Conservation (phyloP, 2,329 filamentous ascomycete species). For the Monosporascus sp. region DNA sequence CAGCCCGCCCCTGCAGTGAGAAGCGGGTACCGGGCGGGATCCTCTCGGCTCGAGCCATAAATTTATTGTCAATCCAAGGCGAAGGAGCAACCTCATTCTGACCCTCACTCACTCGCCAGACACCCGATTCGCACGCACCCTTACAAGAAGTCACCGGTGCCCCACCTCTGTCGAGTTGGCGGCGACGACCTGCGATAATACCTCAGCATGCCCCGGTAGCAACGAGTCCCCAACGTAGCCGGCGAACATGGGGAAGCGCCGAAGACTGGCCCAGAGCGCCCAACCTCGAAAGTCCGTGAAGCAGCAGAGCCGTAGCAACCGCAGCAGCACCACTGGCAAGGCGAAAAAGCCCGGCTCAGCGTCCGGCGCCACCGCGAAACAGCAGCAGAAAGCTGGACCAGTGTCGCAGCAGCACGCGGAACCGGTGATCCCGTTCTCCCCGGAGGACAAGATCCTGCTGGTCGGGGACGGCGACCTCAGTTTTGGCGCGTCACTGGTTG, state of each 20-base stretch:
- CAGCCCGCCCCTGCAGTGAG: background rate
- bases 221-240: constrained; percentile 10
- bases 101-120: no score
- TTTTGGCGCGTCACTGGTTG: constrained; percentile 63
- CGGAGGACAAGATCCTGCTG: constrained; percentile 64
- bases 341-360: background rate
- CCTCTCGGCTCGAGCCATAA: background rate
- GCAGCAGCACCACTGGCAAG: constrained; percentile 1
- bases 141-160: no score
- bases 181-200: background rate
- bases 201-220: constrained; percentile 18
- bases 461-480: constrained; percentile 79
- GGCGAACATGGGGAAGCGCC: constrained; percentile 41
- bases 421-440: constrained; percentile 62
- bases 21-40: background rate
- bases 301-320: constrained; percentile 4
- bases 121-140: no score
- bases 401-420: constrained; percentile 25
- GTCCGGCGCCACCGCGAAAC: constrained; percentile 9
- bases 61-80: background rate
- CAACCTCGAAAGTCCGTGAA: constrained; percentile 5
- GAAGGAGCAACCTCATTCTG: background rate
- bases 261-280: constrained; percentile 21
- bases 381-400: constrained; percentile 1
- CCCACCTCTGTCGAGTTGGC: background rate